A percentile compares a stretch with the other conserved stretches of the same genome.
Conservation (phyloP, 2,329 filamentous ascomycete species). For the Sporothrix dimorphospora region DNA sequence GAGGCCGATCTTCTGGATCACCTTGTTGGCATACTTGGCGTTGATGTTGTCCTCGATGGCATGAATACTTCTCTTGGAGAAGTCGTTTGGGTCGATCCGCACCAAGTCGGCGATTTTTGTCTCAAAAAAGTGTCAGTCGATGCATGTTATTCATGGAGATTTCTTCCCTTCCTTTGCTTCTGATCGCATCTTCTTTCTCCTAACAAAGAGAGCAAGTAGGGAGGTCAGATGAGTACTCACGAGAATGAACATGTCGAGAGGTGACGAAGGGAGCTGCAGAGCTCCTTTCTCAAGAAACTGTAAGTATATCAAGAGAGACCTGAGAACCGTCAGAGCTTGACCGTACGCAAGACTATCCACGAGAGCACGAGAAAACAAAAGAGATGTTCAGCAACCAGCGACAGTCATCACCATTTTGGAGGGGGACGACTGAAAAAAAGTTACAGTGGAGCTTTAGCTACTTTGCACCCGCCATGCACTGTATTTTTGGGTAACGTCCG, state of each 20-base stretch:
- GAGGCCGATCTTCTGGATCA: conserved; percentile 90
- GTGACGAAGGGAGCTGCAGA: not conserved
- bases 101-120: conserved; percentile 94
- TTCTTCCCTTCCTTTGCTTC: not conserved
- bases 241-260: conserved; percentile 54
- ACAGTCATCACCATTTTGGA: conserved; percentile 13
- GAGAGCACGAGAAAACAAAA: not conserved
- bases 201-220: not conserved
- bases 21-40: conserved; percentile 92
- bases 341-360: not conserved
- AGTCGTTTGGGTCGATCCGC: conserved; percentile 87
- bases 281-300: not conserved
- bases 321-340: not conserved
- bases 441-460: conserved; percentile 26
- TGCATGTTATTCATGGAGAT: not conserved
- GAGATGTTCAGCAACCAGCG: not conserved
- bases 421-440: conserved; percentile 29
- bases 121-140: conserved; percentile 50
- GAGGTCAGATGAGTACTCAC: conserved; percentile 40
- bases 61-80: conserved; percentile 77
- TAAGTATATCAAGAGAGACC: not conserved
- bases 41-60: conserved; percentile 98
- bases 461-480: not conserved
- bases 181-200: not conserved
- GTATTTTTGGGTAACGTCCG: not conserved